These are phyloP conservation scores for Auricularia heimuer DNA, from an alignment of 768 basidiomycete genomes.

Conservation along the genomic window DNA sequence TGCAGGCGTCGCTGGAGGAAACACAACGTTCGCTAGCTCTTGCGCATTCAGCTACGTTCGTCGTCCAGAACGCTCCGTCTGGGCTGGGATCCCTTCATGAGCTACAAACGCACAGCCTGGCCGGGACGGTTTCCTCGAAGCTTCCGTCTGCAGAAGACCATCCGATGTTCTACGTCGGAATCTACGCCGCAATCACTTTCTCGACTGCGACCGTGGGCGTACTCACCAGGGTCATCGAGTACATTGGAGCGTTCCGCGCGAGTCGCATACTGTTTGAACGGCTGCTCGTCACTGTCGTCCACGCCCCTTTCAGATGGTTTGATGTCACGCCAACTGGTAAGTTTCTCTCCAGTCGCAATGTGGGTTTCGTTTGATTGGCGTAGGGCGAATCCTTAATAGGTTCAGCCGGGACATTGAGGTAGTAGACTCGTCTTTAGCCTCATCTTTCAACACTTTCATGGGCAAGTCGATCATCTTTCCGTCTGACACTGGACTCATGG, in stretches of 20 bases:
- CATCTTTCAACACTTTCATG: slow-evolving; percentile 43
- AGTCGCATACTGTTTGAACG: slow-evolving; percentile 31
- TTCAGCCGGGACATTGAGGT: slow-evolving; percentile 22
- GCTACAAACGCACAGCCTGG: not conserved
- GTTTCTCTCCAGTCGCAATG: not conserved
- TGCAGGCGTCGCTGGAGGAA: not conserved
- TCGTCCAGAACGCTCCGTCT: not conserved
- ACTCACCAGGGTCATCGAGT: slow-evolving; percentile 13
- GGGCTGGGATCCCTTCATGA: not conserved
- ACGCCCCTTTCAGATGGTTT: slow-evolving; percentile 59
- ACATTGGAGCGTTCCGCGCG: slow-evolving; percentile 42
- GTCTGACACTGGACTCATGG: slow-evolving; percentile 43
- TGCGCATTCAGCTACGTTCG: not conserved
- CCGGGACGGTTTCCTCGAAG: not conserved
- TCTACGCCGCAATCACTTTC: slow-evolving; percentile 14
- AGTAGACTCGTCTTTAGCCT: slow-evolving; percentile 11
- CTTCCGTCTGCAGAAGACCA: slow-evolving; percentile 15
- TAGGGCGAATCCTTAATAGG: slow-evolving; percentile 16
- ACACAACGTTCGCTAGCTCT: not conserved
- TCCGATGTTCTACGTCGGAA: slow-evolving; percentile 17
- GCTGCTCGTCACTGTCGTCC: slow-evolving; percentile 59
- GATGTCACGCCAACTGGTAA: not conserved
- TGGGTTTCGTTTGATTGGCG: slow-evolving; percentile 3
- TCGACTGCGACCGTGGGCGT: slow-evolving; percentile 10
- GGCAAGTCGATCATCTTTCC: slow-evolving; percentile 58